Evolutionary conservation across 2,329 filamentous ascomycete species (phyloP).

Genomic region (Fusarium torulosum): DNA sequence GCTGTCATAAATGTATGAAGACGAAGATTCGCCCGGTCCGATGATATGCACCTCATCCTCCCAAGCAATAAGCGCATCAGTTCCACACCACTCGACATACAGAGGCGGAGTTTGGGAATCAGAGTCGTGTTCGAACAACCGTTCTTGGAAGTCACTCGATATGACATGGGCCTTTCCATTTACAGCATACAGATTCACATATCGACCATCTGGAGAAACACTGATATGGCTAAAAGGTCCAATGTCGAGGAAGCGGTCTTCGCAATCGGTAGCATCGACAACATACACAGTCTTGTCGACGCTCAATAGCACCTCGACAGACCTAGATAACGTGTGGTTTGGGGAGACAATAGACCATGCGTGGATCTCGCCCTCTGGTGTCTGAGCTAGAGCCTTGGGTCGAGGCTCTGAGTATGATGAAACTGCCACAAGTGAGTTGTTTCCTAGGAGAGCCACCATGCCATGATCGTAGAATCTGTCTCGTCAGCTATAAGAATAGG

Average conservation of each 20-base stretch:
- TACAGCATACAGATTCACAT: slow-evolving; percentile 86
- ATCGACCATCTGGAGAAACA: slow-evolving; percentile 91
- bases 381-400: slow-evolving; percentile 81
- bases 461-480: slow-evolving; percentile 83
- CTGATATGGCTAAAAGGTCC: slow-evolving; percentile 92
- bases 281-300: slow-evolving; percentile 87
- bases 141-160: slow-evolving; percentile 93
- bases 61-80: slow-evolving; percentile 95
- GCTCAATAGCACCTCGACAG: slow-evolving; percentile 91
- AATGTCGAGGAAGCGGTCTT: slow-evolving; percentile 90
- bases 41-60: slow-evolving; percentile 97
- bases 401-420: slow-evolving; percentile 90
- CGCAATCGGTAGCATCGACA: slow-evolving; percentile 88
- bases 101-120: slow-evolving; percentile 86
- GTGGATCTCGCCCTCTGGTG: slow-evolving; percentile 82
- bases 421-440: slow-evolving; percentile 90
- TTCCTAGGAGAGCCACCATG: slow-evolving; percentile 91
- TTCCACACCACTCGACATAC: slow-evolving; percentile 95
- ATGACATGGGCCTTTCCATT: slow-evolving; percentile 92
- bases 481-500: slow-evolving; percentile 26
- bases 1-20: slow-evolving; percentile 88
- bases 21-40: slow-evolving; percentile 82
- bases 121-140: slow-evolving; percentile 91
- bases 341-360: slow-evolving; percentile 93
- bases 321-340: slow-evolving; percentile 87